Conservation (phyloP, 2,329 filamentous ascomycete genomes). For the Endoconidiophora polonica region DNA sequence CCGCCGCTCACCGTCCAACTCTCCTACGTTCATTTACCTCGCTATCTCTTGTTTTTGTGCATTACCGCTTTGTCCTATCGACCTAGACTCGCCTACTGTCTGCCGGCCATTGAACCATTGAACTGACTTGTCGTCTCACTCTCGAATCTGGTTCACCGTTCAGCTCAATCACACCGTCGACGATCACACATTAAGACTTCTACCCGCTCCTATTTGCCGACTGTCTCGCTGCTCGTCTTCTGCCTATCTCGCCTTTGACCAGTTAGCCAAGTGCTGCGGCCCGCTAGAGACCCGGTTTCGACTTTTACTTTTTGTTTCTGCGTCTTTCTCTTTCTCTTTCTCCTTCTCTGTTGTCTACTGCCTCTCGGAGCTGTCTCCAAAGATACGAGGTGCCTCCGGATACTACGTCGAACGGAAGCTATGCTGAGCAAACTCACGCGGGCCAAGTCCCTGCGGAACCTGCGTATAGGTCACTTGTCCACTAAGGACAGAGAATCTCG, state of each 20-base stretch:
- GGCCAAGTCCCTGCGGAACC: constrained; percentile 9
- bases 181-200: too few species aligned
- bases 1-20: neutral
- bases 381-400: neutral
- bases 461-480: constrained; percentile 3
- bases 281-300: neutral
- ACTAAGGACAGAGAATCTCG: neutral
- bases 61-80: neutral
- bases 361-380: neutral
- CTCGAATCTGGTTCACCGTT: too few species aligned
- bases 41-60: neutral
- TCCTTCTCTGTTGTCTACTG: neutral
- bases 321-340: neutral
- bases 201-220: too few species aligned
- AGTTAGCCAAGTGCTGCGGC: too few species aligned
- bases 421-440: constrained; percentile 12
- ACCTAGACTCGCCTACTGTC: too few species aligned
- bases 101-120: too few species aligned
- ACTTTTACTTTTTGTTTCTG: neutral
- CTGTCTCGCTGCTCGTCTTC: too few species aligned
- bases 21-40: neutral
- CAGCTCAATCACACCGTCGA: too few species aligned
- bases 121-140: too few species aligned
- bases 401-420: neutral
- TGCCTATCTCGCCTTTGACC: too few species aligned